Evolutionary conservation across 2,329 filamentous ascomycete species (phyloP), one percentile per base, ranked within the genome.

Genomic region (Apiospora pterosperma): DNA sequence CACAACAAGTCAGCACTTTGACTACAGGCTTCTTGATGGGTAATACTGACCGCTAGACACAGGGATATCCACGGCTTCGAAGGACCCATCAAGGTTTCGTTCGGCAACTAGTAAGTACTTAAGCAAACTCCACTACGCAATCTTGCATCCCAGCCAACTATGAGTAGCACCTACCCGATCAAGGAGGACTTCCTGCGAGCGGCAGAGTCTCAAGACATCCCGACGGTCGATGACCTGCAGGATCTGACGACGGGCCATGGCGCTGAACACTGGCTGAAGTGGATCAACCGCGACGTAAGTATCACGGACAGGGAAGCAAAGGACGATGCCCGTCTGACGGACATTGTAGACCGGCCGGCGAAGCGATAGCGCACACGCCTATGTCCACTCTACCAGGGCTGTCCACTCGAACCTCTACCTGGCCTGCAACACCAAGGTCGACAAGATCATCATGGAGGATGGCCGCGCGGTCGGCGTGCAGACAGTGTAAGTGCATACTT

Each of bases 251-350:
- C 89, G 1, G 89, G 79, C 16, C 87, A 89, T 65, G 91, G 91
- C 67, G 91, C 90, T 58, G 90, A 93, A 78, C 91, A 93, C 69
- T 94, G 91, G 91, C 80, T 94, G 64, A 93, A 94, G 78, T 94
- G 91, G 91, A 93, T 94, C 77, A 93, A 94, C 72, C 85, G 86
- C 65, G 87, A 86, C 69, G 81, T 81, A 70, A 72, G 80, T 67
- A 31, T 44, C n/a, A 44, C 10, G 42, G 28, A 21, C 34, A 10
- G 12, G 2, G 16, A 12, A 41, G 38, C n/a, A 34, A 3, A 8
- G 2, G 16, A 10, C 5, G 7, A 36, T 12, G 7, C n/a, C 41
- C 34, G 19, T 5, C 36, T 60, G 3, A 39, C n/a, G n/a, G n/a
- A 19, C 12, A 16, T 28, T 41, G 52, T 63, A 87, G 76, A 87